A percentile compares a stretch with the other conserved stretches of the same genome.
Conservation (phyloP, 2,329 filamentous ascomycete species). For the Arthrobotrys entomopaga region DNA sequence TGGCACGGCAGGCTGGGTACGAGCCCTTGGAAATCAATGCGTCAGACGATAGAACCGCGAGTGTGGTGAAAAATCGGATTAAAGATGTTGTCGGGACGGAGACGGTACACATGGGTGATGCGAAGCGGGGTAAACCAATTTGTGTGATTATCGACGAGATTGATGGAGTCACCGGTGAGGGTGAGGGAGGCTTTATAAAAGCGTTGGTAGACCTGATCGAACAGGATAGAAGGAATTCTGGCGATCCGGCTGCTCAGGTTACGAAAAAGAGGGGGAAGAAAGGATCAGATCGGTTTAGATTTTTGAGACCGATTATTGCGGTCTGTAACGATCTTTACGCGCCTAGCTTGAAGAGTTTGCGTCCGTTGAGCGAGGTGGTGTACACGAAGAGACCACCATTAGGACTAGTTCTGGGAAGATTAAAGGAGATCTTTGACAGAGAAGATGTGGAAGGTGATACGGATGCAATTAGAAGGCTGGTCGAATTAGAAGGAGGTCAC, state of each 20-base stretch:
- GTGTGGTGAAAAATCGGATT: slow-evolving; percentile 91
- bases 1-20: slow-evolving; percentile 92
- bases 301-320: slow-evolving; percentile 87
- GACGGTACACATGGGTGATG: slow-evolving; percentile 77
- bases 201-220: slow-evolving; percentile 90
- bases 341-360: slow-evolving; percentile 82
- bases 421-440: slow-evolving; percentile 85
- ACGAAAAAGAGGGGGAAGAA: slow-evolving; percentile 69
- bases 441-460: slow-evolving; percentile 89
- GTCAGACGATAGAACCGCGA: slow-evolving; percentile 88
- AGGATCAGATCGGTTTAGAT: slow-evolving; percentile 81
- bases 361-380: slow-evolving; percentile 90
- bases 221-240: slow-evolving; percentile 83
- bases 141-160: slow-evolving; percentile 97
- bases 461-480: slow-evolving; percentile 85
- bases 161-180: slow-evolving; percentile 84
- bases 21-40: slow-evolving; percentile 98
- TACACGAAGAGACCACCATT: slow-evolving; percentile 89
- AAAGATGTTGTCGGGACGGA: slow-evolving; percentile 92
- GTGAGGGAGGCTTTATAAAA: slow-evolving; percentile 94
- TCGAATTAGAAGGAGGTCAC: slow-evolving; percentile 83
- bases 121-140: slow-evolving; percentile 82
- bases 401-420: slow-evolving; percentile 81
- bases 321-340: slow-evolving; percentile 99
- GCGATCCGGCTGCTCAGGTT: slow-evolving; percentile 58